Evolutionary conservation across 108 stramenopile genomes (phyloP).

Genomic region (Fistulifera solaris): DNA sequence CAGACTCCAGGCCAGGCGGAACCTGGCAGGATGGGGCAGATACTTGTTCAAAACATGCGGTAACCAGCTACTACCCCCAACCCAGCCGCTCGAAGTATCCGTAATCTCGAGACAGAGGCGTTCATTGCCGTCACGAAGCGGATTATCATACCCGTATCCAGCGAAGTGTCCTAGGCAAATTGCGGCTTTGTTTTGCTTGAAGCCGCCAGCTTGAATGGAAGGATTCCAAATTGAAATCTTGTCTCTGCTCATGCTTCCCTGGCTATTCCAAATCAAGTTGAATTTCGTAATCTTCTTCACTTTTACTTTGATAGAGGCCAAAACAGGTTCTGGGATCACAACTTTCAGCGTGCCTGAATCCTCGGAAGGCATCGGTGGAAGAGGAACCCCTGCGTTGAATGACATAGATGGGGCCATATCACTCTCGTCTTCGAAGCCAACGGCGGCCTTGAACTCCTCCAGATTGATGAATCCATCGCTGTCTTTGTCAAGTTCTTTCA

Average conservation of each 20-base stretch:
- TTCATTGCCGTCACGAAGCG: constrained; percentile 66
- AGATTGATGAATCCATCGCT: constrained; percentile 88
- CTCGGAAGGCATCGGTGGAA: constrained; percentile 69
- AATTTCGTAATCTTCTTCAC: constrained; percentile 83
- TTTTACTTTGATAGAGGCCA: constrained; percentile 89
- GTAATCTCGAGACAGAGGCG: constrained; percentile 85
- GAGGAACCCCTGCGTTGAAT: constrained; percentile 69
- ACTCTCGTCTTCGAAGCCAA: constrained; percentile 78
- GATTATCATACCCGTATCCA: constrained; percentile 80
- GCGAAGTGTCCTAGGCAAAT: constrained; percentile 90
- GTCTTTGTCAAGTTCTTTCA: constrained; percentile 90
- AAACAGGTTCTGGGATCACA: constrained; percentile 81
- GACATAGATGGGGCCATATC: constrained; percentile 26
- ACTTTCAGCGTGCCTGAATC: constrained; percentile 50
- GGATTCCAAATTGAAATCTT: constrained; percentile 95
- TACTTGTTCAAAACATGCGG: constrained; percentile 85
- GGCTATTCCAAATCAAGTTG: constrained; percentile 84
- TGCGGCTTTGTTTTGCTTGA: constrained; percentile 76
- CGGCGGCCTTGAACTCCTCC: constrained; percentile 93
- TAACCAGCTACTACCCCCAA: constrained; percentile 88
- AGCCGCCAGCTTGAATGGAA: constrained; percentile 40
- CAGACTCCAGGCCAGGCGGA: constrained; percentile 91
- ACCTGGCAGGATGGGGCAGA: constrained; percentile 91
- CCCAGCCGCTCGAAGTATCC: constrained; percentile 86
- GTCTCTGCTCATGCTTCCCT: constrained; percentile 86